Evolutionary conservation across 2,329 filamentous ascomycete species (phyloP), one percentile per base, ranked within the genome.

Genomic region (Stemphylium beticola): DNA sequence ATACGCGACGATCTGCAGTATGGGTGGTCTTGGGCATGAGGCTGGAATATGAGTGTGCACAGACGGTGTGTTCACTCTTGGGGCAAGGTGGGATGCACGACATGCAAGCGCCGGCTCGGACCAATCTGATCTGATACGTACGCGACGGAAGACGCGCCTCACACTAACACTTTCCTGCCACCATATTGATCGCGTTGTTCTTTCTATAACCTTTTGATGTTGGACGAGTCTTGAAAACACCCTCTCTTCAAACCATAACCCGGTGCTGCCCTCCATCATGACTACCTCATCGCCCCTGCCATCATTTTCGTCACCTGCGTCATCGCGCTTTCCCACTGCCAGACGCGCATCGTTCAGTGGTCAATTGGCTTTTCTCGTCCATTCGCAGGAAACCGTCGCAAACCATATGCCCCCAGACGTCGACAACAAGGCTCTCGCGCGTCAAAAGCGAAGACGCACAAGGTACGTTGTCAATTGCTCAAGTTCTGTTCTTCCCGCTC

Each of bases 371-470:
- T 87, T 86, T 65, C 76, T 86, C n/a, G 81, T 85, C 37, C 83
- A 86, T 68, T 85, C 83, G 14, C 80, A 83, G 52, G 79, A 82
- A 58, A 84, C 82, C 14, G 71, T 86, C 46, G 81, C 80, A 14
- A 79, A 83, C 62, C 82, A 83, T 37, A 76, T 84, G 26, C 82
- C 83, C 42, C 82, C 83, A 22, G 80, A 81, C 53, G 78, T 85
- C 41, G 84, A 87, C 67, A 84, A 86, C 67, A 85, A 85, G 62
- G 76, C 83, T 56, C 76, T 85, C 47, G 82, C 81, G 40, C 82
- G 85, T 42, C 85, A 87, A 68, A 87, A 85, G 69, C 79, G 85
- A 40, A 79, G 84, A 63, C 80, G 85, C 53, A 87, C 85, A 31
- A 87, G 84, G 85, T 86, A 78, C 52, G 75, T 71, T 54, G 48